phyloP scores from a whole-genome alignment of 441 rosid genomes.

The Bruguiera hainesii region DNA sequence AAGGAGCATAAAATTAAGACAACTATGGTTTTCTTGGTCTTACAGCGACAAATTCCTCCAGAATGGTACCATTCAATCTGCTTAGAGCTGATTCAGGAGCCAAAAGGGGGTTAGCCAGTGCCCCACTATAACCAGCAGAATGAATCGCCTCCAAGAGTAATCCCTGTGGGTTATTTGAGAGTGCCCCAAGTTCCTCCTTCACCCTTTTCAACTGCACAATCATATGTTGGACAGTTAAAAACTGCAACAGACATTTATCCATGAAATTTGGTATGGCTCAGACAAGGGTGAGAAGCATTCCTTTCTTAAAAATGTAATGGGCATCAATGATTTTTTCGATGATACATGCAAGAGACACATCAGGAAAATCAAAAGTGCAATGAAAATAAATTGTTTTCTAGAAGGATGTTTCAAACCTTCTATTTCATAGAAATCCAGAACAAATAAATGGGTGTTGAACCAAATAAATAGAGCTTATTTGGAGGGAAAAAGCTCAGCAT shows the following conservation, averaged over 20 bases:
- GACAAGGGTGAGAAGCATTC: no score
- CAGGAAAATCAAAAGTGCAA: no score
- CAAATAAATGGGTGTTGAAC: no score
- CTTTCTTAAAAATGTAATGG: no score
- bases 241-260: not conserved
- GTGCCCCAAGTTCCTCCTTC: conserved; percentile 62
- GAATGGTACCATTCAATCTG: conserved; percentile 47
- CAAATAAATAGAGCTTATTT: no score
- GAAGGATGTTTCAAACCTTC: no score
- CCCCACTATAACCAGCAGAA: conserved; percentile 73
- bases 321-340: no score
- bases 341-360: no score
- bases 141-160: conserved; percentile 86
- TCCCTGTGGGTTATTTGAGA: conserved; percentile 71
- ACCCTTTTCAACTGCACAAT: conserved; percentile 54
- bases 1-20: not conserved
- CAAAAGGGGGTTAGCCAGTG: conserved; percentile 81
- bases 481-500: no score
- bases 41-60: conserved; percentile 79
- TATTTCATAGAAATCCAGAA: no score
- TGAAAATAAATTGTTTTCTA: no score
- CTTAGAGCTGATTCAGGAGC: conserved; percentile 62
- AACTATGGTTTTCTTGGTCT: conserved; percentile 23
- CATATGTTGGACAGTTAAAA: not conserved
- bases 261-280: no score